Evolutionary conservation across 768 basidiomycete genomes (phyloP).

Genomic region (Glaciozyma antarctica): DNA sequence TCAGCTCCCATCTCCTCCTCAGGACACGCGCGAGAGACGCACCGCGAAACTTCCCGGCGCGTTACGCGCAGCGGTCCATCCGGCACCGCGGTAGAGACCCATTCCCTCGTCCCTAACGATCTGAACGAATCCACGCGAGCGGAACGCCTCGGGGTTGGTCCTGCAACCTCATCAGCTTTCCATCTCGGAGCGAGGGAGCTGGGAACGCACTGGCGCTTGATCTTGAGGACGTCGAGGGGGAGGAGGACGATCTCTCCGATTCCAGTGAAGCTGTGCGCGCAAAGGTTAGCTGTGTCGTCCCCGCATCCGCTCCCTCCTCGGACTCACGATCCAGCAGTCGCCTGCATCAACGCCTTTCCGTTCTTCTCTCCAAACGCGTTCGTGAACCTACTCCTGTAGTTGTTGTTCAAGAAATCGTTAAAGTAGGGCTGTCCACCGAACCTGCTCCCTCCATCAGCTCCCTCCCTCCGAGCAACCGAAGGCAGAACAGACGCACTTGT

Average conservation of each 20-base stretch:
- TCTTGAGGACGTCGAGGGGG: slow-evolving; percentile 92
- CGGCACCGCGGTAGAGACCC: slow-evolving; percentile 91
- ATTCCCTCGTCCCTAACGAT: slow-evolving; percentile 88
- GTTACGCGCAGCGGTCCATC: slow-evolving; percentile 91
- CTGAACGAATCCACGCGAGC: slow-evolving; percentile 77
- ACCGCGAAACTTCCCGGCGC: slow-evolving; percentile 93
- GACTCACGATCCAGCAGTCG: slow-evolving; percentile 76
- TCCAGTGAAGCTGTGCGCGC: slow-evolving; percentile 44
- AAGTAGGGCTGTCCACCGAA: slow-evolving; percentile 98
- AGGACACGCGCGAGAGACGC: slow-evolving; percentile 37
- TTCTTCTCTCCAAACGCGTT: slow-evolving; percentile 83
- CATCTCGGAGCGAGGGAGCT: background rate
- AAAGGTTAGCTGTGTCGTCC: background rate
- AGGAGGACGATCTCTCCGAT: slow-evolving; percentile 99
- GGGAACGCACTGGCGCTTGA: slow-evolving; percentile 73
- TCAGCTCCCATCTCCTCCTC: background rate
- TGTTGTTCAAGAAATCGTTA: slow-evolving; percentile 73
- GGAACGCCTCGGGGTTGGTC: slow-evolving; percentile 90
- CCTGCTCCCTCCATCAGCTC: too few relatives aligned
- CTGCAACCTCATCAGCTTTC: slow-evolving; percentile 3
- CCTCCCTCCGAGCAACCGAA: too few relatives aligned
- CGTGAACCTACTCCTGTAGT: slow-evolving; percentile 73
- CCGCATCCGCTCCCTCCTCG: too few relatives aligned
- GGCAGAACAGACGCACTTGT: slow-evolving; percentile 34
- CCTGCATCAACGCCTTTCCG: slow-evolving; percentile 93